A percentile compares a stretch with the other conserved stretches of the same genome.
phyloP scores from a whole-genome alignment of 352 stramenopile genomes.

The Globisporangium paddicum region DNA sequence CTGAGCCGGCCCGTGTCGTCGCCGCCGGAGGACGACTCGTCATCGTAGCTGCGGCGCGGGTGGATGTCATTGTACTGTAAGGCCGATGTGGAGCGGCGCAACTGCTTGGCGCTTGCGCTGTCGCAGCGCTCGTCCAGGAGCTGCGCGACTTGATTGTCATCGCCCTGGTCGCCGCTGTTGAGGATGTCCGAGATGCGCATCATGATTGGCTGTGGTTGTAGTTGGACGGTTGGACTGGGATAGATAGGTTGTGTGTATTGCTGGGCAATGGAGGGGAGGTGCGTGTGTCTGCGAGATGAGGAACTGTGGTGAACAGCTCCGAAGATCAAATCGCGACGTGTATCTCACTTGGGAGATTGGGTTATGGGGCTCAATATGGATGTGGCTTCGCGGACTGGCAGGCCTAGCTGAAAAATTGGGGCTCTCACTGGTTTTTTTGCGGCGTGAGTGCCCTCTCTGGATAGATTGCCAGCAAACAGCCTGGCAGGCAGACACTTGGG shows the following conservation, averaged over 20 bases:
- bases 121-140: slow-evolving; percentile 10
- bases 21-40: slow-evolving; percentile 8
- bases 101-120: slow-evolving; percentile 4
- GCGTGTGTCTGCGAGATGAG: slow-evolving; percentile 9
- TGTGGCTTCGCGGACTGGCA: slow-evolving; percentile 1
- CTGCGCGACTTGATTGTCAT: slow-evolving; percentile 17
- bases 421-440: no score
- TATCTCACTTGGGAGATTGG: slow-evolving; percentile 22
- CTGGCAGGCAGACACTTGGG: no score
- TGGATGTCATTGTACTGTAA: slow-evolving; percentile 5
- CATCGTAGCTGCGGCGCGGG: slow-evolving; percentile 1
- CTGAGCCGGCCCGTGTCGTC: slow-evolving; percentile 12
- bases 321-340: slow-evolving; percentile 12
- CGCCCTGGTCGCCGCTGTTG: slow-evolving; percentile 15
- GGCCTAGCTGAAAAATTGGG: background rate
- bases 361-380: slow-evolving; percentile 7
- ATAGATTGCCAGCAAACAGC: background rate
- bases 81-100: slow-evolving; percentile 11
- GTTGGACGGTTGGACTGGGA: background rate
- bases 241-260: background rate
- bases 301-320: background rate
- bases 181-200: slow-evolving; percentile 19
- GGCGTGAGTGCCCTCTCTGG: slow-evolving; percentile 7
- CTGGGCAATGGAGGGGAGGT: slow-evolving; percentile 9
- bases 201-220: slow-evolving; percentile 6